These are phyloP conservation scores for Coffea humblotiana DNA, from an alignment of 305 asterid species.

Conservation along the genomic window DNA sequence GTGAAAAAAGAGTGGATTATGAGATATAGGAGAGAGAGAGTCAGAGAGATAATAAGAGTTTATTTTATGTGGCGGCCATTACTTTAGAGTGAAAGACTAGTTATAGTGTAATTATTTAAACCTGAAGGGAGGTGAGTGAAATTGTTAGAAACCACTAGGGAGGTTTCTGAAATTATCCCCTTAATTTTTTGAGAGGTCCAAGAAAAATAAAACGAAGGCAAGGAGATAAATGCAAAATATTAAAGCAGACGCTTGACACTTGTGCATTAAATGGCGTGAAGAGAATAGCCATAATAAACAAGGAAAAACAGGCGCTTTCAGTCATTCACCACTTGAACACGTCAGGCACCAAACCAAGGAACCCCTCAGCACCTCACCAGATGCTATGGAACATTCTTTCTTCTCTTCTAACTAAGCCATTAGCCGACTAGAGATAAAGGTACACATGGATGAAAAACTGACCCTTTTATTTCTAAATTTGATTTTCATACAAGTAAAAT, in stretches of 20 bases:
- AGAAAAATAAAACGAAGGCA: neutral
- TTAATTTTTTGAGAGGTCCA: neutral
- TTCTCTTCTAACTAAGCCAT: neutral
- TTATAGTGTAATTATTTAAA: no score
- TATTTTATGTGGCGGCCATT: no score
- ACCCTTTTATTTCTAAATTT: no score
- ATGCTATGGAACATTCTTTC: neutral
- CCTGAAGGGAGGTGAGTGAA: no score
- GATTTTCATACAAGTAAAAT: no score
- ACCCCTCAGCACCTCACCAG: neutral
- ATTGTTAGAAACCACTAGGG: no score
- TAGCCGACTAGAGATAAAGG: neutral
- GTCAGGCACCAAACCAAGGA: neutral
- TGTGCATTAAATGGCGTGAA: neutral
- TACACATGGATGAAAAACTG: no score
- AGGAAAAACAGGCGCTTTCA: neutral
- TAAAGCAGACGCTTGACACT: neutral
- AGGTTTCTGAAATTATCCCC: no score
- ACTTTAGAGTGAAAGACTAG: no score
- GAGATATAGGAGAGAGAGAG: no score
- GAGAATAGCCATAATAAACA: neutral
- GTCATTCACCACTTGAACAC: neutral
- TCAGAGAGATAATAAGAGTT: no score
- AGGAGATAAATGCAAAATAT: neutral
- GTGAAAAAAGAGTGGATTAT: no score